Evolutionary conservation across 2,329 filamentous ascomycete genomes (phyloP).

Genomic region (Lasiodiplodia sp.): DNA sequence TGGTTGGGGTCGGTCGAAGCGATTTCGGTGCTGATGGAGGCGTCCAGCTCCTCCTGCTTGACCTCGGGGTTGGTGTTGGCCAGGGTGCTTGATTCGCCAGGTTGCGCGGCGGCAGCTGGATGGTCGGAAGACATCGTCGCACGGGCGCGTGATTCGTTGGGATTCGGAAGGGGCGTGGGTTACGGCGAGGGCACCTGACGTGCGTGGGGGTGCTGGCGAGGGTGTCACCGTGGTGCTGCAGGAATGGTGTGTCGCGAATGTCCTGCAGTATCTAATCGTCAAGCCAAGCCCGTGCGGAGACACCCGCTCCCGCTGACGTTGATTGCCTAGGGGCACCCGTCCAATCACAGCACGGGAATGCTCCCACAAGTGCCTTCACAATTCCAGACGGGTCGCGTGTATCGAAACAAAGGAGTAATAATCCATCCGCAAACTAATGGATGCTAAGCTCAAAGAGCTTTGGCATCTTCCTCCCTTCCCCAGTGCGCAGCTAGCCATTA

Average conservation of each 20-base stretch:
- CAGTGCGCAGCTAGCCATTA: conserved; percentile 11
- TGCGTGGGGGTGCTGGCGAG: conserved; percentile 20
- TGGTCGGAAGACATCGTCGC: conserved; percentile 27
- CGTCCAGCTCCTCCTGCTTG: conserved; percentile 49
- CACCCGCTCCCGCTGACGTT: conserved; percentile 22
- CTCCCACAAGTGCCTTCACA: neutral
- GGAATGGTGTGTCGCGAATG: conserved; percentile 25
- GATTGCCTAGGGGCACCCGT: neutral
- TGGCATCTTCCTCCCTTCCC: neutral
- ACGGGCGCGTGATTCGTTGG: conserved; percentile 27
- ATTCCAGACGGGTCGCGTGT: too few species aligned
- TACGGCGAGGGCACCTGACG: conserved; percentile 28
- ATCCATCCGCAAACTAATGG: neutral
- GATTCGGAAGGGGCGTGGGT: neutral
- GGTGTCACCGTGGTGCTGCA: conserved; percentile 12
- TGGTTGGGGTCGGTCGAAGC: conserved; percentile 39
- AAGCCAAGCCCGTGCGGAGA: conserved; percentile 1
- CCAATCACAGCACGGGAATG: conserved; percentile 13
- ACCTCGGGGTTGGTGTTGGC: conserved; percentile 14
- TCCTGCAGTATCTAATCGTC: conserved; percentile 24
- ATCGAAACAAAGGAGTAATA: neutral
- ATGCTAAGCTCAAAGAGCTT: neutral
- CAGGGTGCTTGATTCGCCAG: conserved; percentile 2
- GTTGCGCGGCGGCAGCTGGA: conserved; percentile 17
- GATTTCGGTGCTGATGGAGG: conserved; percentile 52